Evolutionary conservation across 331 rosid species (phyloP).

Genomic region (Telfairia occidentalis): DNA sequence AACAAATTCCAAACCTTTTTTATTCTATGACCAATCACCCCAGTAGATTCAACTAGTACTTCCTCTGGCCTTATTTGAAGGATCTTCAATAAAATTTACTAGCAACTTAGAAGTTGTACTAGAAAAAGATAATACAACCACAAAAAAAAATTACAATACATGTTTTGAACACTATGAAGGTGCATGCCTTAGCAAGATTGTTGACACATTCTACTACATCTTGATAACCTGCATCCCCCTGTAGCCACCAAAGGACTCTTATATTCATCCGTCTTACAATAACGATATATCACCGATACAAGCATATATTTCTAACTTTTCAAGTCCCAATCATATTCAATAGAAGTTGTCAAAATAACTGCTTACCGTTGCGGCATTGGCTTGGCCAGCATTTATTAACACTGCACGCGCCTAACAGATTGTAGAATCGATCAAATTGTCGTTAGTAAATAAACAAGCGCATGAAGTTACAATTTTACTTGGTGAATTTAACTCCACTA

Average conservation of each 20-base stretch:
- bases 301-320: background rate
- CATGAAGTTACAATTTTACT: background rate
- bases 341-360: background rate
- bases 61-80: constrained; percentile 60
- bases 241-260: constrained; percentile 22
- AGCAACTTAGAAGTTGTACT: background rate
- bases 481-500: background rate
- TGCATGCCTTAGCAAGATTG: constrained; percentile 54
- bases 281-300: background rate
- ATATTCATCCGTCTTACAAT: constrained; percentile 2
- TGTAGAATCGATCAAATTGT: constrained; percentile 15
- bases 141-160: background rate
- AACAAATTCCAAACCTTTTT: constrained; percentile 51
- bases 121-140: too few species aligned
- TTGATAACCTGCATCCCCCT: constrained; percentile 88
- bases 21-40: constrained; percentile 85
- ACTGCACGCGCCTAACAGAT: constrained; percentile 82
- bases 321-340: background rate
- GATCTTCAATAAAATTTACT: constrained; percentile 35
- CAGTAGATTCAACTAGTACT: constrained; percentile 78
- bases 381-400: constrained; percentile 91
- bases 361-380: constrained; percentile 90
- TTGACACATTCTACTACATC: constrained; percentile 54
- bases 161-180: constrained; percentile 7
- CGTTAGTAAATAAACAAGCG: background rate